phyloP scores from a whole-genome alignment of 2,329 filamentous ascomycete genomes.

The Claviceps cyperi region DNA sequence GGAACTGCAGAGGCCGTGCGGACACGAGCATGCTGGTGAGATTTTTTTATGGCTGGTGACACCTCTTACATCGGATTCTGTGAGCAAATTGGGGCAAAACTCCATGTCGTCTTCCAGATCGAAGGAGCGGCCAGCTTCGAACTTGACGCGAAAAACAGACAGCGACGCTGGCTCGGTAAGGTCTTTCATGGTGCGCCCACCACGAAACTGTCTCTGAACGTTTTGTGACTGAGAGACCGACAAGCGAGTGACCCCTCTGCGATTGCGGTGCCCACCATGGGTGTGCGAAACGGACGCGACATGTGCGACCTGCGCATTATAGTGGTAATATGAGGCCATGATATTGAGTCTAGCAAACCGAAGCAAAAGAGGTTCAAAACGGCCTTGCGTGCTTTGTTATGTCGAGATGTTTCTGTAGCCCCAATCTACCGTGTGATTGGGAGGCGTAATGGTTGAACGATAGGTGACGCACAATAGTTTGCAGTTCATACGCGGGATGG shows the following conservation, averaged over 20 bases:
- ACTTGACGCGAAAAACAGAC: conserved; percentile 68
- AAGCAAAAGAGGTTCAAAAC: too few relatives aligned
- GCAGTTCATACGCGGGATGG: too few relatives aligned
- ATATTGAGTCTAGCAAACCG: neutral
- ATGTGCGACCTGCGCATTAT: conserved; percentile 43
- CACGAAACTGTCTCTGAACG: conserved; percentile 73
- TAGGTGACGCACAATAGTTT: too few relatives aligned
- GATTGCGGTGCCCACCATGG: conserved; percentile 63
- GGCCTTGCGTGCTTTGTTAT: neutral
- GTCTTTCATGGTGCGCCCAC: conserved; percentile 76
- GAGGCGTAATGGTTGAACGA: too few relatives aligned
- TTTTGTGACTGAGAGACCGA: conserved; percentile 55
- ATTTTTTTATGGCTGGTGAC: neutral
- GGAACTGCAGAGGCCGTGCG: neutral
- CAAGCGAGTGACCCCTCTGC: conserved; percentile 65
- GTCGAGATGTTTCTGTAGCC: neutral
- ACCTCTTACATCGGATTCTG: conserved; percentile 74
- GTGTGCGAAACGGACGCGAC: conserved; percentile 51
- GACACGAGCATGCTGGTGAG: neutral
- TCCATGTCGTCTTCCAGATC: conserved; percentile 92
- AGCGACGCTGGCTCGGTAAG: conserved; percentile 64
- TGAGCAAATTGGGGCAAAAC: conserved; percentile 85
- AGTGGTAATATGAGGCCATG: conserved; percentile 54
- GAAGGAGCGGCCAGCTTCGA: conserved; percentile 84
- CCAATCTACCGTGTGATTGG: neutral